Evolutionary conservation across 495 filamentous ascomycete species (phyloP), one percentile per base, ranked within the genome.

Genomic region (Neurospora tetraspora): DNA sequence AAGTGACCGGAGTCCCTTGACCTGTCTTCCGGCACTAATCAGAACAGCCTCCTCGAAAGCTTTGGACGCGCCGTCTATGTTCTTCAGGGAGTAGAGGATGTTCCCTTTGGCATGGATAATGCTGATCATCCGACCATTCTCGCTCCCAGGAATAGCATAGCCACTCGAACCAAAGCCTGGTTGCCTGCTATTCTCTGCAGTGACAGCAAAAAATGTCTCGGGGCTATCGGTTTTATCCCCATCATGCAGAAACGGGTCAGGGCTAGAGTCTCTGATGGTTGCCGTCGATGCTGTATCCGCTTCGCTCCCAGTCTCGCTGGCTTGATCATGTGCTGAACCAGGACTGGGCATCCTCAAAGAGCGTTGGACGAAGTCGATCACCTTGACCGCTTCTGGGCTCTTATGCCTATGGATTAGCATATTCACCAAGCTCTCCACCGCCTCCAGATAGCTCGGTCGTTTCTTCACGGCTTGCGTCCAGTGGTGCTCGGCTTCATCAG

Each of bases 51-150:
- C 94, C 76, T 98, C 96, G 76, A 99, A 99, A 10, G 96, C 94
- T 72, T 90, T 88, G 1, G 96, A 94, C 18, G 96, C 96, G 14
- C 87, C 90, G 59, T 86, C 85, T 76, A 96, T 93, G 73, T 98
- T 92, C 34, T 94, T 94, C 70, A 97, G 81, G 42, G 93, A 89
- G 82, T 99, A 99, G 2, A 98, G 86, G 93, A 98, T 97, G 75
- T 98, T 99, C 37, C 96, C 96, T 81, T 98, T 99, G 4, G 94
- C 94, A 82, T 99, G 96, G 34, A 98, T 88, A 31, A 99, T 85
- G 39, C 94, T 91, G 14, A 98, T 87, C 83, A 99, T 93, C 74
- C 96, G 88, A 27, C 96, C 96, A 81, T 98, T 99, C 74, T 99
- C 96, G 31, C 88, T 91, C 9, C 92, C 92, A 9, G 94, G 87